Base-by-base conservation (phyloP, 495 filamentous ascomycete species). In the Aspergillus panamensis region DNA sequence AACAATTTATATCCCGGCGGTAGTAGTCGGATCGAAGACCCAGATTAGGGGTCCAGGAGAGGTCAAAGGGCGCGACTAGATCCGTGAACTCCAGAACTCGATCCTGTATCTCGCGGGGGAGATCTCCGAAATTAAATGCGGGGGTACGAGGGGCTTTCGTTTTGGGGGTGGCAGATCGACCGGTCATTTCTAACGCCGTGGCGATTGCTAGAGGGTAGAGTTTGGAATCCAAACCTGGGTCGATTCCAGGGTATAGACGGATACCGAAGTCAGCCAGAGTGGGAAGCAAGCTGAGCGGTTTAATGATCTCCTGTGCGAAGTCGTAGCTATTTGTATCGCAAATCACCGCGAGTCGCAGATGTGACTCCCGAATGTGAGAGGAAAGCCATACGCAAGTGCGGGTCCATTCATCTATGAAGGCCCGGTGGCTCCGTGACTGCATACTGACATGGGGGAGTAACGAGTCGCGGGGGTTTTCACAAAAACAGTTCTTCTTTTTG, bases 11-110 rank as follows among this genome's bases (percentile, higher is more conserved):
- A 12, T 49, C 25, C 2, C 12, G 12, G 10, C 21, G 8, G 25
- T 49, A 49, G 25, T 29, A 31, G 47, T 31, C 47, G 25, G 12
- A 49, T 19, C 29, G 25, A n/a, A 45, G 17, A 19, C 42, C 42
- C 0, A 49, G 20, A 8, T 29, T 49, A 20, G 20, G 29, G 20
- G 16, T 31, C 47, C 47, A 49, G 25, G 47, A 12, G 47, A 49
- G 47, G 16, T 49, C 47, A 16, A 29, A 49, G 9, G 47, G 47
- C 12, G 47, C 47, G 12, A 49, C 47, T 13, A 49, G 47, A 29
- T 49, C 47, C 8, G 47, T 49, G 20, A 49, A 31, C 47, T 49
- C 47, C 7, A 49, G 47, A 16, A 49, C 31, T 14, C 47, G 47
- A 12, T 31, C 47, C 16, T 16, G 47, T 10, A 49, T 29, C 13